A percentile compares a stretch with the other conserved stretches of the same genome.
phyloP scores from a whole-genome alignment of 2,329 filamentous ascomycete species.

The Microdochium nivale region DNA sequence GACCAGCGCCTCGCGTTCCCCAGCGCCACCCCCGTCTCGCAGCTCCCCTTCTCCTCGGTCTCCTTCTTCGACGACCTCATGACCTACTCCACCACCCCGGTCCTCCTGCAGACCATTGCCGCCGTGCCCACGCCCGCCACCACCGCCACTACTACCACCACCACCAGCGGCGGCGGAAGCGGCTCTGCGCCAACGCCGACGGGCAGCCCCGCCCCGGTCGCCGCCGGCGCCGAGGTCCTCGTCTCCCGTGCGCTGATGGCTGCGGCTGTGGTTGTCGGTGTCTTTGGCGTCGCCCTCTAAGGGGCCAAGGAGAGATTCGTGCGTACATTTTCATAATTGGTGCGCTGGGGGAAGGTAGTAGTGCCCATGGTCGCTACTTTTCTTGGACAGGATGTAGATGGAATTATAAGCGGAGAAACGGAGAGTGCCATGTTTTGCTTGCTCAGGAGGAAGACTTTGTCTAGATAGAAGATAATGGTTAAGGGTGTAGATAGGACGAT shows the following conservation, averaged over 20 bases:
- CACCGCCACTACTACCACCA: neutral
- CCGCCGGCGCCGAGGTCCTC: conserved; percentile 7
- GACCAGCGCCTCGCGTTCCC: conserved; percentile 17
- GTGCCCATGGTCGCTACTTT: no score
- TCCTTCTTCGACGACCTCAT: conserved; percentile 12
- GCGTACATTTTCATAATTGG: no score
- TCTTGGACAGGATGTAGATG: no score
- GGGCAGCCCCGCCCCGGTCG: neutral
- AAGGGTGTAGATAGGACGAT: no score
- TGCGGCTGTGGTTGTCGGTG: neutral
- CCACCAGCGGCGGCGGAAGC: neutral
- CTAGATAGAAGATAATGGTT: no score
- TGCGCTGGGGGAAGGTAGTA: no score
- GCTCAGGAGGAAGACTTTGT: no score
- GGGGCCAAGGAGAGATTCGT: no score
- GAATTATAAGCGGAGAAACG: no score
- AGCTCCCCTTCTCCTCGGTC: conserved; percentile 15
- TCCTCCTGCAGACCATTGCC: conserved; percentile 15
- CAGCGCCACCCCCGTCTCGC: conserved; percentile 12
- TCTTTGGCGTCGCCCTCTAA: neutral
- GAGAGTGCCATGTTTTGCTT: no score
- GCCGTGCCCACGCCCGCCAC: conserved; percentile 9
- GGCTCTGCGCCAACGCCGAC: neutral
- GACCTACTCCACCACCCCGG: conserved; percentile 16
- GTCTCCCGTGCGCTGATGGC: conserved; percentile 10